A percentile compares a stretch with the other conserved stretches of the same genome.
Conservation (phyloP, 768 basidiomycete species). For the Hirschioporus abietinus region DNA sequence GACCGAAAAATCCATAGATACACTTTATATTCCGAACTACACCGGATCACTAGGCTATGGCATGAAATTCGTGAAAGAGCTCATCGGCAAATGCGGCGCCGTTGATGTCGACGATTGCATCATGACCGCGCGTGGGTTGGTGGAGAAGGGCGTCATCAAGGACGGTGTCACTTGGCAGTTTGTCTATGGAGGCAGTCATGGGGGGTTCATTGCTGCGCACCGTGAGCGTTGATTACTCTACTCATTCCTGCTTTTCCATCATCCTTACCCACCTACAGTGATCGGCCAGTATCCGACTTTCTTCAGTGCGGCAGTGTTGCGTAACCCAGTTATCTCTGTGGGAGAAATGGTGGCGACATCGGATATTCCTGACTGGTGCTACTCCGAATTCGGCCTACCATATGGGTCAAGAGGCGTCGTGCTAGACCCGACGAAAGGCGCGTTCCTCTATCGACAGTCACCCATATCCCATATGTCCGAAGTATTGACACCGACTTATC, state of each 20-base stretch:
- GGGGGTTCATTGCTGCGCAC: constrained; percentile 59
- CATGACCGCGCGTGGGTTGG: constrained; percentile 45
- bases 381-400: constrained; percentile 34
- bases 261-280: constrained; percentile 31
- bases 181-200: constrained; percentile 64
- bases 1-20: constrained; percentile 34
- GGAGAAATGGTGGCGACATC: constrained; percentile 45
- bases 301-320: constrained; percentile 57
- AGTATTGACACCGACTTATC: constrained; percentile 47
- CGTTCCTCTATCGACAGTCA: constrained; percentile 40
- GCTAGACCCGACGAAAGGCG: constrained; percentile 37
- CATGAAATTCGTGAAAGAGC: constrained; percentile 46
- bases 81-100: constrained; percentile 55
- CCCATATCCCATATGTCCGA: constrained; percentile 50
- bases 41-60: constrained; percentile 66
- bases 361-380: constrained; percentile 69
- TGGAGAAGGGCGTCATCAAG: constrained; percentile 43
- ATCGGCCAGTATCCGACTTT: constrained; percentile 56
- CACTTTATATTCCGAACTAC: constrained; percentile 58
- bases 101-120: constrained; percentile 66
- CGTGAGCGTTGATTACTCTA: constrained; percentile 32
- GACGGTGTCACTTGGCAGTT: constrained; percentile 47
- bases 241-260: background rate
- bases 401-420: constrained; percentile 34
- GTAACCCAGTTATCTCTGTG: constrained; percentile 65